A percentile compares a stretch with the other conserved stretches of the same genome.
Evolutionary conservation across 768 basidiomycete species (phyloP).

Genomic region (Calocera cornea): DNA sequence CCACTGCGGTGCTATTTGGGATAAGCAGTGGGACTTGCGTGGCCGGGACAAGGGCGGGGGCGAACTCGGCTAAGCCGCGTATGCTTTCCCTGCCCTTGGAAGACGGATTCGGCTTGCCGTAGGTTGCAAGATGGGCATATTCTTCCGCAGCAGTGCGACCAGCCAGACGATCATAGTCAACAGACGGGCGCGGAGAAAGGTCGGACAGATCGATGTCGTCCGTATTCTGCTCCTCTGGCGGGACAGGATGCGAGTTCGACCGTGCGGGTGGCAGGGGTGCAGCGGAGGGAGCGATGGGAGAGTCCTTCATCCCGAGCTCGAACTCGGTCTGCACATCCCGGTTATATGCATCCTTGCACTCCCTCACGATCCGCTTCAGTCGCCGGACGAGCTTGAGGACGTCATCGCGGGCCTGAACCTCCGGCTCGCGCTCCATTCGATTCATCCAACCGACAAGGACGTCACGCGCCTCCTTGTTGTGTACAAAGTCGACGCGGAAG

Average conservation of each 20-base stretch:
- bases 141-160: background rate
- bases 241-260: background rate
- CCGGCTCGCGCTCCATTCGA: conserved; percentile 53
- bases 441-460: conserved; percentile 73
- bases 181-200: background rate
- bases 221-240: background rate
- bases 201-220: conserved; percentile 2
- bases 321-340: conserved; percentile 9
- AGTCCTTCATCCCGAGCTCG: conserved; percentile 3
- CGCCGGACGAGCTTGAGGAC: conserved; percentile 63
- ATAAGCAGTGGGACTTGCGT: background rate
- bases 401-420: conserved; percentile 21
- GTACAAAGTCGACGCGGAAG: conserved; percentile 76
- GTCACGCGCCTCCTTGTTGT: conserved; percentile 60
- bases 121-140: background rate
- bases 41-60: background rate
- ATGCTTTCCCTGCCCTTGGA: background rate
- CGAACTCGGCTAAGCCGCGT: background rate
- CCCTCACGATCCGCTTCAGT: conserved; percentile 69
- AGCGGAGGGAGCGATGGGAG: background rate
- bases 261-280: background rate
- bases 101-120: background rate
- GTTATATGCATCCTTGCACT: conserved; percentile 39
- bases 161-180: background rate
- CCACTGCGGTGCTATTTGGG: background rate